A percentile compares a stretch with the other conserved stretches of the same genome.
phyloP scores from a whole-genome alignment of 2,329 filamentous ascomycete genomes.

The Ascochyta koolunga region DNA sequence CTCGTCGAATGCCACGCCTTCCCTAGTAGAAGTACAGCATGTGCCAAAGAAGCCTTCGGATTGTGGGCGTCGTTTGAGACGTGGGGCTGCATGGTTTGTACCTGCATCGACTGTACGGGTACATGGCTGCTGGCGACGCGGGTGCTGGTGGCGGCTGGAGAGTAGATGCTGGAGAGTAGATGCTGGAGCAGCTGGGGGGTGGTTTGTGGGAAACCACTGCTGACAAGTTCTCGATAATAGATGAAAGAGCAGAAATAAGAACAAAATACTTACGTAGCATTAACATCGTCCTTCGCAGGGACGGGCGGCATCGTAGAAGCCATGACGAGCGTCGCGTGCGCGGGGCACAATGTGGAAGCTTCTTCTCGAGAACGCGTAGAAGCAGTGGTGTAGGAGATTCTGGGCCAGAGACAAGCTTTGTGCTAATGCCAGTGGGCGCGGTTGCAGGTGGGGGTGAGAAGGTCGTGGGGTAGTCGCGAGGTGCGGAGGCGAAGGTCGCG shows the following conservation, averaged over 20 bases:
- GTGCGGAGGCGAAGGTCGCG: constrained; percentile 15
- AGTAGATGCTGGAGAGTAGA: too few relatives aligned
- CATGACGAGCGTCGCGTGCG: constrained; percentile 32
- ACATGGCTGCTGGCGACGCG: background rate
- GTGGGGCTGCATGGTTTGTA: background rate
- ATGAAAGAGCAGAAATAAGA: background rate
- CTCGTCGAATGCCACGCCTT: background rate
- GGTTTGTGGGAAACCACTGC: background rate
- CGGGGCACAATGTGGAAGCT: constrained; percentile 25
- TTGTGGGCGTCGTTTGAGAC: background rate
- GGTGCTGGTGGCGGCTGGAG: background rate
- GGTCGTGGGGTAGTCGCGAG: constrained; percentile 12
- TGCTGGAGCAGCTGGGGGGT: too few relatives aligned
- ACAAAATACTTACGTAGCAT: constrained; percentile 63
- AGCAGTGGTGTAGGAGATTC: background rate
- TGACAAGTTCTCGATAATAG: background rate
- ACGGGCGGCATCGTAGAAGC: constrained; percentile 50
- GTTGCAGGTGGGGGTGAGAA: constrained; percentile 7
- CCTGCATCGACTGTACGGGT: background rate
- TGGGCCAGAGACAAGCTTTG: background rate
- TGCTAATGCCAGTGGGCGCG: background rate
- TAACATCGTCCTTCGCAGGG: constrained; percentile 63
- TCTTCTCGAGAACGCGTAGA: constrained; percentile 32
- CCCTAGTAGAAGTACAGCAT: background rate
- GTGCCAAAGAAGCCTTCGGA: background rate